Evolutionary conservation across 163 green algal species (phyloP), one percentile per base, ranked within the genome.

Genomic region (Prototheca wickerhamii): DNA sequence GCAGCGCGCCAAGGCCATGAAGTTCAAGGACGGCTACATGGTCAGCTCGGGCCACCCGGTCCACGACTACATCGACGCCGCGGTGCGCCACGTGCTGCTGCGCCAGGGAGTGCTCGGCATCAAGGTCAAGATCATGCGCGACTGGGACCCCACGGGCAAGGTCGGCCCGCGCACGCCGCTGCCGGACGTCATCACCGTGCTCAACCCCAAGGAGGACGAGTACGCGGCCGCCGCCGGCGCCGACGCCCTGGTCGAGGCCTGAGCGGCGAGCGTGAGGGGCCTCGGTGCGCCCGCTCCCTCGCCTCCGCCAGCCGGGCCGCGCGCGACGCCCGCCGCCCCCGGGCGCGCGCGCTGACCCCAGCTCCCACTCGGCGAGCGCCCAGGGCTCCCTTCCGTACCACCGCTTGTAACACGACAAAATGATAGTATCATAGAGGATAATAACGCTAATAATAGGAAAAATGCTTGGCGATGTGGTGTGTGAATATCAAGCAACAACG

Each of bases 11-110:
- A 99, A 99, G 88, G 74, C 76, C 69, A 99, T 99, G 94, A 99
- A 99, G 86, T 99, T 99, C 90, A 97, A 96, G 85, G 94, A 99
- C 70, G 94, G 94, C 49, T 99, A 97, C 87, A 98, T 98, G 94
- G 89, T 96, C 52, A 94, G 87, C 34, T 90, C 84, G 33, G 94
- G 94, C 61, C 68, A 95, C 70, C 93, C 93, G 15, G 79, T 82
- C 20, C 66, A 64, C 2, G 81, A 95, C 25, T 99, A 98, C 87
- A 94, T 99, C 63, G 94, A 98, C 70, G 63, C 65, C 23, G 87
- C 89, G 28, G 86, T 96, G 28, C 85, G 92, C 63, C 94, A 99
- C 85, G 94, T 98, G 43, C 74, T 98, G 72, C 80, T 99, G 68
- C 83, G 94, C 54, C 94, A 99, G 83, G 94, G 93, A 42, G 86